Conservation (phyloP, 805 yeast species). For the Hermanozyma aechmeae region DNA sequence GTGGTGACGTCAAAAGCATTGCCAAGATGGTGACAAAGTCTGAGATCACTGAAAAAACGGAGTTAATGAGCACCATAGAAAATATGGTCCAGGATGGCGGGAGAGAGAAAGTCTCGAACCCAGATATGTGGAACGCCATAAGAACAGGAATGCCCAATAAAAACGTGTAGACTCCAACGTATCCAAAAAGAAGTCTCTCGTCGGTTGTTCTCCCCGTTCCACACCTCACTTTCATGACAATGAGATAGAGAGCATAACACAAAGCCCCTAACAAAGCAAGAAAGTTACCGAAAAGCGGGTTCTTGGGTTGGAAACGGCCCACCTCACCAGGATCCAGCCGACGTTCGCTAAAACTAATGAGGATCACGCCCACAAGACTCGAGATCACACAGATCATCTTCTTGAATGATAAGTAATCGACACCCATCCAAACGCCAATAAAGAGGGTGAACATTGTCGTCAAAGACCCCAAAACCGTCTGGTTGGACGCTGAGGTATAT, state of each 20-base stretch:
- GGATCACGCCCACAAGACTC: constrained; percentile 38
- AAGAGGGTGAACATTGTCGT: constrained; percentile 42
- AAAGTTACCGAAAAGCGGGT: constrained; percentile 35
- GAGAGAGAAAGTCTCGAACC: constrained; percentile 30
- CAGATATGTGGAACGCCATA: constrained; percentile 22
- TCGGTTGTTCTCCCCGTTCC: constrained; percentile 36
- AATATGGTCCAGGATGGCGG: constrained; percentile 24
- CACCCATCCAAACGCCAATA: constrained; percentile 29
- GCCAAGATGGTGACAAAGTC: constrained; percentile 45
- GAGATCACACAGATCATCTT: constrained; percentile 34
- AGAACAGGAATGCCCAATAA: constrained; percentile 32
- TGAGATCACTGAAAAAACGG: constrained; percentile 37
- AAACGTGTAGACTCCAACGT: constrained; percentile 35
- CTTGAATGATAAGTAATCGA: constrained; percentile 32
- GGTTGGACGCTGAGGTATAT: constrained; percentile 46
- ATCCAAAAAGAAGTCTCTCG: constrained; percentile 39
- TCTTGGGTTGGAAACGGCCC: constrained; percentile 21
- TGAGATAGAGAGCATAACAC: constrained; percentile 36
- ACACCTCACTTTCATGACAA: constrained; percentile 33
- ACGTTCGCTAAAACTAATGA: constrained; percentile 32
- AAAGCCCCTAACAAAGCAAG: constrained; percentile 39
- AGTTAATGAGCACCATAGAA: constrained; percentile 28
- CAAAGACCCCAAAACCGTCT: constrained; percentile 41
- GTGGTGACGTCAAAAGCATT: constrained; percentile 43
- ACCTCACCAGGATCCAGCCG: constrained; percentile 7